A percentile compares a stretch with the other conserved stretches of the same genome.
phyloP scores from a whole-genome alignment of 768 basidiomycete species.

The Pleurotus ostreatus region DNA sequence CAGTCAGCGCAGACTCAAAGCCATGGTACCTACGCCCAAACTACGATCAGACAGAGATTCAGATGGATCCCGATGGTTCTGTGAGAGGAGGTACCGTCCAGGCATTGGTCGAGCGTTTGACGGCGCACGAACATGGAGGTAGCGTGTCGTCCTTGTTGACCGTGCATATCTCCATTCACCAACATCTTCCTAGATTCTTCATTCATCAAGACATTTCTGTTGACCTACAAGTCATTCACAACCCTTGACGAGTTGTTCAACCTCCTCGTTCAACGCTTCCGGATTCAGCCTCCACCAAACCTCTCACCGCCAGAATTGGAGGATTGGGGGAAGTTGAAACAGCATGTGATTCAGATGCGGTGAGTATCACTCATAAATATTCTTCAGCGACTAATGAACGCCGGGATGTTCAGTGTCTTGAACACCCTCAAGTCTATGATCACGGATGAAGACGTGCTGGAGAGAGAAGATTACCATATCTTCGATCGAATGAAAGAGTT shows the following conservation, averaged over 20 bases:
- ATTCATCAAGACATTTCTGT: conserved; percentile 86
- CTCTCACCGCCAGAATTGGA: conserved; percentile 57
- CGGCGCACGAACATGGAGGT: conserved; percentile 88
- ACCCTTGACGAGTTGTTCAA: conserved; percentile 80
- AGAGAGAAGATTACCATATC: conserved; percentile 81
- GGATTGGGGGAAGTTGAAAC: conserved; percentile 84
- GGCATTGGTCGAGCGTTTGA: conserved; percentile 85
- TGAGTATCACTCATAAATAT: conserved; percentile 29
- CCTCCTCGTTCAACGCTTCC: conserved; percentile 75
- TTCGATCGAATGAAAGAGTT: conserved; percentile 83
- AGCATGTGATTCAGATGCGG: conserved; percentile 84
- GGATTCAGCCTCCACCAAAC: conserved; percentile 68
- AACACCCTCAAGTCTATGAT: conserved; percentile 92
- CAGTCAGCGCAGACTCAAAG: conserved; percentile 38
- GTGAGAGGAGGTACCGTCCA: conserved; percentile 84
- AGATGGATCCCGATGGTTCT: conserved; percentile 77
- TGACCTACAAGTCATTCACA: conserved; percentile 96
- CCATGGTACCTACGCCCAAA: conserved; percentile 89
- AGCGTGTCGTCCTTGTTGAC: conserved; percentile 9
- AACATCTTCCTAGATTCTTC: conserved; percentile 50
- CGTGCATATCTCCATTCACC: conserved; percentile 4
- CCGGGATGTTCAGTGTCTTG: conserved; percentile 54
- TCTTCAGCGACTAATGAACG: no score
- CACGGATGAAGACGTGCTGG: conserved; percentile 76
- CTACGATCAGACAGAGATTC: conserved; percentile 74